These are phyloP conservation scores for Talaromyces proteolyticus DNA, from an alignment of 495 filamentous ascomycete genomes.

Conservation along the genomic window DNA sequence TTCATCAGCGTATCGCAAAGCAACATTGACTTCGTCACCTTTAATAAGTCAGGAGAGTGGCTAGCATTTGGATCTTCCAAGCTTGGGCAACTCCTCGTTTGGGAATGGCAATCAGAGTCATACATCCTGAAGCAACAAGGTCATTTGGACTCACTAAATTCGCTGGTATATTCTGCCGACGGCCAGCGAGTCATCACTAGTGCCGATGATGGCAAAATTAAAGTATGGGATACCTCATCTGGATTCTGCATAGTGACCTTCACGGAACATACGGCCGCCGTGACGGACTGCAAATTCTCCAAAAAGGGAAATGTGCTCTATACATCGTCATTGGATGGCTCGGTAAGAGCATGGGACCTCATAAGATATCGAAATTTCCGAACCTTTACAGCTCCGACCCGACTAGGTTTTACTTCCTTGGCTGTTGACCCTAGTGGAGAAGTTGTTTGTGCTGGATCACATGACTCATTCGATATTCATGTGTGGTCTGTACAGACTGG, in stretches of 20 bases:
- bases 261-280: constrained; percentile 90
- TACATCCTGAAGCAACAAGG: constrained; percentile 98
- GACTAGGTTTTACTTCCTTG: constrained; percentile 85
- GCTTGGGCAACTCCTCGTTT: constrained; percentile 88
- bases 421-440: constrained; percentile 97
- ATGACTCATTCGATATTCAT: constrained; percentile 95
- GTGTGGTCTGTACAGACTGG: constrained; percentile 98
- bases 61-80: constrained; percentile 96
- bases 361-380: constrained; percentile 95
- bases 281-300: constrained; percentile 93
- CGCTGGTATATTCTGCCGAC: constrained; percentile 87
- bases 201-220: constrained; percentile 95
- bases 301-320: constrained; percentile 93
- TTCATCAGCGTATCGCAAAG: constrained; percentile 81
- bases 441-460: constrained; percentile 87
- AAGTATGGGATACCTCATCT: constrained; percentile 94
- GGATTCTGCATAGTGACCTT: constrained; percentile 98
- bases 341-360: constrained; percentile 91
- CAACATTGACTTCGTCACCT: constrained; percentile 86
- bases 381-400: constrained; percentile 88
- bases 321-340: constrained; percentile 89
- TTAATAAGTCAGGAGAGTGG: constrained; percentile 95
- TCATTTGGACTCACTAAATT: constrained; percentile 94
- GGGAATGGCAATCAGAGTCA: constrained; percentile 99
- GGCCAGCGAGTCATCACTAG: constrained; percentile 88